phyloP scores from a whole-genome alignment of 352 stramenopile species.

The Pythium phragmiticola region DNA sequence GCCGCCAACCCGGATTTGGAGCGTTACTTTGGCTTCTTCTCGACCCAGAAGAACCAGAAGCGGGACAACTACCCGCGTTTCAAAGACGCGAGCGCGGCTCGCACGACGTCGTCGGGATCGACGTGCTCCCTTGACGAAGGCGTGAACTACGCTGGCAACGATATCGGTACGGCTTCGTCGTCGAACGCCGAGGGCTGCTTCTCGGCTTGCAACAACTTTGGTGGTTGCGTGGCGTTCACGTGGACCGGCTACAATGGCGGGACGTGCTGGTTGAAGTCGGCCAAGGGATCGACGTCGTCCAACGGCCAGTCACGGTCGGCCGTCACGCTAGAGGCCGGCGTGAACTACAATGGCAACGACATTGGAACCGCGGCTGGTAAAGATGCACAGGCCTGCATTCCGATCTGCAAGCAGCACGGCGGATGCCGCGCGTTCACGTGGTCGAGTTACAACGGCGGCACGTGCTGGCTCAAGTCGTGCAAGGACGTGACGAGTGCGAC shows the following conservation, averaged over 20 bases:
- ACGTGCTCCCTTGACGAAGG: constrained; percentile 15
- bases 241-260: constrained; percentile 32
- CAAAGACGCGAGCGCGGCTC: background rate
- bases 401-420: constrained; percentile 1
- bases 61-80: constrained; percentile 22
- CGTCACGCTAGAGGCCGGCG: constrained; percentile 7
- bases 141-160: constrained; percentile 17
- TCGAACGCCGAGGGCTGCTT: constrained; percentile 12
- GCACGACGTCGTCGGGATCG: constrained; percentile 8
- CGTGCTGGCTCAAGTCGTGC: constrained; percentile 27
- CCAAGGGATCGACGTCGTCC: background rate
- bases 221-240: constrained; percentile 24
- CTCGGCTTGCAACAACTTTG: constrained; percentile 4
- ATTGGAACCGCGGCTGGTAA: constrained; percentile 7
- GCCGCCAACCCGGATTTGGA: constrained; percentile 24
- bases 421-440: constrained; percentile 32
- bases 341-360: constrained; percentile 27
- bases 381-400: constrained; percentile 10
- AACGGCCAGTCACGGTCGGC: constrained; percentile 13
- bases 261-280: constrained; percentile 30
- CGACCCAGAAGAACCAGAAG: constrained; percentile 26
- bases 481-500: background rate
- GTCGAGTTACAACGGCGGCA: constrained; percentile 31
- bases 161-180: constrained; percentile 7
- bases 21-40: constrained; percentile 38